phyloP scores from a whole-genome alignment of 2,329 filamentous ascomycete genomes.

The Colletotrichum liaoningense region DNA sequence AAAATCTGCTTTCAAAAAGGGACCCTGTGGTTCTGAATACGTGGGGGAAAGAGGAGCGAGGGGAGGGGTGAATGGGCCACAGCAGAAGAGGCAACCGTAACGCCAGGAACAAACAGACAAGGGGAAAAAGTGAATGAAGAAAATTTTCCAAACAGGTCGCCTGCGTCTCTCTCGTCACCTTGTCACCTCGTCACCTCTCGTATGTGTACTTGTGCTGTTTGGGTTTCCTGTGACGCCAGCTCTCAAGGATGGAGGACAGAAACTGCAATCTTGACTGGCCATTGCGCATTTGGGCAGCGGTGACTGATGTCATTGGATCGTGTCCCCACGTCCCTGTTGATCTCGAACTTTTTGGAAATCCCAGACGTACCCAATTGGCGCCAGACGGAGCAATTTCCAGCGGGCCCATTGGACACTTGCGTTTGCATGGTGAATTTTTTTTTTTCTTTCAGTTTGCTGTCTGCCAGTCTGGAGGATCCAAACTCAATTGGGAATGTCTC shows the following conservation, averaged over 20 bases:
- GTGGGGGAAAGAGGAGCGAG: not conserved
- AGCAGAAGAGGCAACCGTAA: not conserved
- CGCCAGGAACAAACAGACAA: not conserved
- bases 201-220: not conserved
- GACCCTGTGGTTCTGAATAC: conserved; percentile 4
- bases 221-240: not conserved
- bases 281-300: not conserved
- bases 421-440: conserved; percentile 1
- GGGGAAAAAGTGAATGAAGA: not conserved
- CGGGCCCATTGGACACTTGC: not conserved
- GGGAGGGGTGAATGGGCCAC: not conserved
- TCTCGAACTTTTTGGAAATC: conserved; percentile 28
- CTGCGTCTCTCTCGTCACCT: not conserved
- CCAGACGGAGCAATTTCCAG: not conserved
- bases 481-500: conserved; percentile 13
- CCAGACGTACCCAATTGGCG: not conserved
- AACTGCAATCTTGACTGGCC: not conserved
- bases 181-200: not conserved
- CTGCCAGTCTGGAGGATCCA: not conserved
- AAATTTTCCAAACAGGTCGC: not conserved
- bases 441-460: not conserved
- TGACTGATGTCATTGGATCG: conserved; percentile 33
- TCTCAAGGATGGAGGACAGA: not conserved
- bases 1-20: not conserved
- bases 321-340: conserved; percentile 31